A percentile compares a stretch with the other conserved stretches of the same genome.
Conservation (phyloP, 2,329 filamentous ascomycete species). For the Cadophora sp. region DNA sequence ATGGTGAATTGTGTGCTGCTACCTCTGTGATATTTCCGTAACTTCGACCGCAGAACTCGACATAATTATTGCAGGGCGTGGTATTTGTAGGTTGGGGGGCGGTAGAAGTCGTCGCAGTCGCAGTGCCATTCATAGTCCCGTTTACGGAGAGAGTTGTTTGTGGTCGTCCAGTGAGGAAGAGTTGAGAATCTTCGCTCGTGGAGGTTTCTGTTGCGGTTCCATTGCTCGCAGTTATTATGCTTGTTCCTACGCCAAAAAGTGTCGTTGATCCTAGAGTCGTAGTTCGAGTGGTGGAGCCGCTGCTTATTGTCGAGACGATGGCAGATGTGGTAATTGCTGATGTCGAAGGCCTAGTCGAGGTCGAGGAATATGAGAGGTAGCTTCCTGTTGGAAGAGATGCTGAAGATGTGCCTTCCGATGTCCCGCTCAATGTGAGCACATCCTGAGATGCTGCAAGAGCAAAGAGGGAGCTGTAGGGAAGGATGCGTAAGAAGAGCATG, state of each 20-base stretch:
- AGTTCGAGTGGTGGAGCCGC: slow-evolving; percentile 33
- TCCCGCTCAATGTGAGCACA: slow-evolving; percentile 24
- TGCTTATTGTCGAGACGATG: slow-evolving; percentile 38
- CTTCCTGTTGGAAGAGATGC: slow-evolving; percentile 46
- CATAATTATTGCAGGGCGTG: slow-evolving; percentile 78
- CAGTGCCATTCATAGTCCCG: slow-evolving; percentile 55
- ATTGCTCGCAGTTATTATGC: slow-evolving; percentile 33
- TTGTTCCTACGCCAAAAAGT: slow-evolving; percentile 35
- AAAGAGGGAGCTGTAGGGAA: slow-evolving; percentile 43
- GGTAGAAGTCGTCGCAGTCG: slow-evolving; percentile 53
- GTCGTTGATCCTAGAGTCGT: slow-evolving; percentile 41
- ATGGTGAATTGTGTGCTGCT: slow-evolving; percentile 82
- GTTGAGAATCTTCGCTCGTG: slow-evolving; percentile 47
- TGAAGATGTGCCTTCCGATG: slow-evolving; percentile 26
- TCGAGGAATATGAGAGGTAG: slow-evolving; percentile 48
- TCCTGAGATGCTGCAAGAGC: slow-evolving; percentile 36
- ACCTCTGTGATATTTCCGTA: slow-evolving; percentile 86
- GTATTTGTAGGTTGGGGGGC: slow-evolving; percentile 67
- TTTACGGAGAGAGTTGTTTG: slow-evolving; percentile 48
- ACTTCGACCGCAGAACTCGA: slow-evolving; percentile 76
- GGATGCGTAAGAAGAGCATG: slow-evolving; percentile 37
- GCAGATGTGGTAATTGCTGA: slow-evolving; percentile 39
- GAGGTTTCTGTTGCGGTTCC: slow-evolving; percentile 38
- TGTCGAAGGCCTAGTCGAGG: slow-evolving; percentile 36
- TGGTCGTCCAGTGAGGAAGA: slow-evolving; percentile 45